Base-by-base conservation (phyloP, 331 rosid genomes). In the Ulmus americana region DNA sequence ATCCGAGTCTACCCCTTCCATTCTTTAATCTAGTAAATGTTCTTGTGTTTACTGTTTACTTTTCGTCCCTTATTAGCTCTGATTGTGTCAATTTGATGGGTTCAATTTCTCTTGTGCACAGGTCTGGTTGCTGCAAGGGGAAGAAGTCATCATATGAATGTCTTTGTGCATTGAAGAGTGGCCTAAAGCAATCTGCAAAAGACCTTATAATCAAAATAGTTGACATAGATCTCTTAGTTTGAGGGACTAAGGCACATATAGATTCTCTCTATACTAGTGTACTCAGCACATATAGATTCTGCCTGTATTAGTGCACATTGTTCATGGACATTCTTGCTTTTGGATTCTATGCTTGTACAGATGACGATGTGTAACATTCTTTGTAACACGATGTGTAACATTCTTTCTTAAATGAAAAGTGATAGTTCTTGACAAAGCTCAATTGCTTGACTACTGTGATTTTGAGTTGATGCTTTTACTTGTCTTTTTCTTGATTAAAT, bases 131-230 rank as follows among this genome's bases (percentile, higher is more conserved):
- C 86, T 85, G 81, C 85, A 55, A 80, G 85, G 74, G 95, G 89
- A 74, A 83, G 88, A 65, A 78, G 90, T 79, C 80, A 88, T 82
- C 83, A 69, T 81, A 45, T 86, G 86, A 88, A 91, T 74, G 81
- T 88, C 80, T 88, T 70, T 80, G 95, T 85, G 68, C 90, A 69
- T 77, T 88, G 95, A 91, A 82, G 95, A 83, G 81, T 69, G 79
- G 69, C 74, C 80, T 62, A 72, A 73, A 54, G 86, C 76, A 79
- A 64, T 77, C 65, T 57, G 77, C 76, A 70, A 77, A 79, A 71
- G 77, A 73, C 76, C 73, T 70, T 73, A 68, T 70, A 64, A 76
- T 73, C 77, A 69, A 74, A 82, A 71, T 77, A 76, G 65, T 68
- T 46, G 56, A 65, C 75, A 63, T 53, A 49, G 61, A 46, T 5